Evolutionary conservation across 2,329 filamentous ascomycete genomes (phyloP).

Genomic region (Sporothrix globosa): DNA sequence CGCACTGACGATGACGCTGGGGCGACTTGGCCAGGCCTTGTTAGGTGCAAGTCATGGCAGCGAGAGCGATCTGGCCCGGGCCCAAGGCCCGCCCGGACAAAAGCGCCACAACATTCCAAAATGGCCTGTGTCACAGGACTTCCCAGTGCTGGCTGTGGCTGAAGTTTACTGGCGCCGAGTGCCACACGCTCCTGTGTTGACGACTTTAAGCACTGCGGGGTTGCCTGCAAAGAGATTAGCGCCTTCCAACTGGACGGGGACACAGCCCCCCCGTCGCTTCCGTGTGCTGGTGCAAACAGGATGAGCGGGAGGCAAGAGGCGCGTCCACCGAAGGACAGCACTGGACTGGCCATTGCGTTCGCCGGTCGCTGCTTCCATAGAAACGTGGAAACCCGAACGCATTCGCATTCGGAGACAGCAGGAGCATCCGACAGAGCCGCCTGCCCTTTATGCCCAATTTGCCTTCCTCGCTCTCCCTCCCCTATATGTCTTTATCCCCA

Average conservation of each 20-base stretch:
- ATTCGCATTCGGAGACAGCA: constrained; percentile 5
- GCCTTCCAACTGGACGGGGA: constrained; percentile 14
- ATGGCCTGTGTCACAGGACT: constrained; percentile 12
- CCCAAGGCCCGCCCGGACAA: constrained; percentile 7
- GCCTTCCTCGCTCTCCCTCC: not conserved
- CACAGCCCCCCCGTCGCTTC: constrained; percentile 34
- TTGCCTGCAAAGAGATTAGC: constrained; percentile 18
- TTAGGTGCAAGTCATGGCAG: not conserved
- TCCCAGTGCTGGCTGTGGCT: not conserved
- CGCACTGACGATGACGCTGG: constrained; percentile 19
- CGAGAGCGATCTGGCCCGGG: not conserved
- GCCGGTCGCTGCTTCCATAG: not conserved
- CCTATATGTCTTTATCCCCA: not conserved
- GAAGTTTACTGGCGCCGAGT: not conserved
- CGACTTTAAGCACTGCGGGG: constrained; percentile 21
- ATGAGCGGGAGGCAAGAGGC: not conserved
- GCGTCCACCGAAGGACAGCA: not conserved
- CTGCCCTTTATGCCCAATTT: constrained; percentile 10
- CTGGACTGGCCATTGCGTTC: not conserved
- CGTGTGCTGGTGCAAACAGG: constrained; percentile 4
- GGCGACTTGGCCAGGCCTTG: constrained; percentile 20
- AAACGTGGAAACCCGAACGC: not conserved
- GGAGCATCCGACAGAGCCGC: not conserved
- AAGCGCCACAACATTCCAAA: not conserved
- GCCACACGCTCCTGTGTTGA: not conserved